These are phyloP conservation scores for Naematelia aurantialba DNA, from an alignment of 768 basidiomycete genomes.

Conservation along the genomic window DNA sequence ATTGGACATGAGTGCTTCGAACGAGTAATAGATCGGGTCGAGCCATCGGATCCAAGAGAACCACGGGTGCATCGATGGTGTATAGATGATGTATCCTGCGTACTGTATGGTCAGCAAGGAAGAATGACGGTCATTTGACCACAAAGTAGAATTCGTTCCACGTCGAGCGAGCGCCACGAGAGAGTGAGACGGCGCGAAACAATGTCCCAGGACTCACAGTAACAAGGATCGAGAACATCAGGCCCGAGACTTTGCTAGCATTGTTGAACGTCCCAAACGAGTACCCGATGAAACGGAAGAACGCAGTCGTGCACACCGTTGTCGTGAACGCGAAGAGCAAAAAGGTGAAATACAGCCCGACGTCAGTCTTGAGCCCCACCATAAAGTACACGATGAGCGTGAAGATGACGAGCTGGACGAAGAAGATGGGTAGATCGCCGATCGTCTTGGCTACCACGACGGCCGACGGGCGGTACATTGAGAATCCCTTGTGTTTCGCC, in stretches of 20 bases:
- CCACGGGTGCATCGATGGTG: conserved; percentile 45
- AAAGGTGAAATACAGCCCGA: conserved; percentile 37
- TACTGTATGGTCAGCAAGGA: too few relatives aligned
- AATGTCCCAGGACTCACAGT: conserved; percentile 34
- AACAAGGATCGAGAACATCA: conserved; percentile 38
- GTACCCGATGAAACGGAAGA: conserved; percentile 43
- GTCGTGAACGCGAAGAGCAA: conserved; percentile 28
- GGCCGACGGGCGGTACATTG: conserved; percentile 48
- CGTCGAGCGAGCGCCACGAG: too few relatives aligned
- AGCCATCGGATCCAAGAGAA: conserved; percentile 48
- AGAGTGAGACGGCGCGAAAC: neutral
- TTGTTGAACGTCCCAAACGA: conserved; percentile 45
- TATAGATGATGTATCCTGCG: conserved; percentile 40
- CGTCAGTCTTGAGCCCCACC: conserved; percentile 25
- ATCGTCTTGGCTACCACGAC: conserved; percentile 53
- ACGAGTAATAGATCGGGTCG: conserved; percentile 44
- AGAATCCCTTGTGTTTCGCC: conserved; percentile 46
- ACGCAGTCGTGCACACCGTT: conserved; percentile 31
- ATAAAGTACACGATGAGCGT: conserved; percentile 46
- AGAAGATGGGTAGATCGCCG: conserved; percentile 52
- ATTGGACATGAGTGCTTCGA: conserved; percentile 39
- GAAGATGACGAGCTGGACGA: conserved; percentile 42
- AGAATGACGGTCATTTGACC: too few relatives aligned
- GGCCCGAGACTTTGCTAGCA: conserved; percentile 44
- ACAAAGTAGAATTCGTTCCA: too few relatives aligned